These are phyloP conservation scores for Chalciporus sp. DNA, from an alignment of 1,284 basidiomycete species.

Conservation along the genomic window DNA sequence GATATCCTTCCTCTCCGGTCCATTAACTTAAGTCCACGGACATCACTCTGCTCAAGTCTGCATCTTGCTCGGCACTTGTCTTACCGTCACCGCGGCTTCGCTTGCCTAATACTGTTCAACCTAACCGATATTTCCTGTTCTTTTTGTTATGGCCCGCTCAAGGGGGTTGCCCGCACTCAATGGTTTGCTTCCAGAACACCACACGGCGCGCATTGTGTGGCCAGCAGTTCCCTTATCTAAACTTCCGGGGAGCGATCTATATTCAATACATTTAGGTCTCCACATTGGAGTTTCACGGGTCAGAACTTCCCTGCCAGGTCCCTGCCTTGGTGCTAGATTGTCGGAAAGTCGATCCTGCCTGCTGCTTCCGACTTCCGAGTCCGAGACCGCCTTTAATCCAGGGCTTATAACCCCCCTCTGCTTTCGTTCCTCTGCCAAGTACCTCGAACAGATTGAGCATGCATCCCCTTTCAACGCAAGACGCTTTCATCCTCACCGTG, in stretches of 20 bases:
- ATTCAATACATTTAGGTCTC: constrained; percentile 13
- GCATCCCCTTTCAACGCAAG: constrained; percentile 19
- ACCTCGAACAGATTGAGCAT: constrained; percentile 19
- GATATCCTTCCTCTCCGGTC: constrained; percentile 39
- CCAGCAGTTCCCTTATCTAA: constrained; percentile 15
- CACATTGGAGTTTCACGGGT: constrained; percentile 16
- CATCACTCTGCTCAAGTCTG: constrained; percentile 34
- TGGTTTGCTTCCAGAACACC: constrained; percentile 28
- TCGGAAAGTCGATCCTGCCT: constrained; percentile 40
- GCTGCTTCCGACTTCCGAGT: constrained; percentile 33
- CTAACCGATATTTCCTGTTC: constrained; percentile 38
- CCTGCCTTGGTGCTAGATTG: constrained; percentile 36
- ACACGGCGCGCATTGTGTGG: constrained; percentile 13
- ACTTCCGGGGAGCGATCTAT: constrained; percentile 20
- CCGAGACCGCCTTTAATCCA: constrained; percentile 30
- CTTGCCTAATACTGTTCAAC: constrained; percentile 34
- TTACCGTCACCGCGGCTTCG: constrained; percentile 42
- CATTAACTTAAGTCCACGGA: constrained; percentile 42
- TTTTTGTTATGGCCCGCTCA: constrained; percentile 33
- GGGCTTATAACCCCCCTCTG: constrained; percentile 27
- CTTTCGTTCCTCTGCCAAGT: constrained; percentile 23
- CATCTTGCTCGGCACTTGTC: constrained; percentile 36
- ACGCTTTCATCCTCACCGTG: constrained; percentile 22
- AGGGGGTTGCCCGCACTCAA: constrained; percentile 30
- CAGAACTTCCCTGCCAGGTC: constrained; percentile 26